These are phyloP conservation scores for Coniochaeta hoffmannii DNA, from an alignment of 2,329 filamentous ascomycete species.

Conservation along the genomic window DNA sequence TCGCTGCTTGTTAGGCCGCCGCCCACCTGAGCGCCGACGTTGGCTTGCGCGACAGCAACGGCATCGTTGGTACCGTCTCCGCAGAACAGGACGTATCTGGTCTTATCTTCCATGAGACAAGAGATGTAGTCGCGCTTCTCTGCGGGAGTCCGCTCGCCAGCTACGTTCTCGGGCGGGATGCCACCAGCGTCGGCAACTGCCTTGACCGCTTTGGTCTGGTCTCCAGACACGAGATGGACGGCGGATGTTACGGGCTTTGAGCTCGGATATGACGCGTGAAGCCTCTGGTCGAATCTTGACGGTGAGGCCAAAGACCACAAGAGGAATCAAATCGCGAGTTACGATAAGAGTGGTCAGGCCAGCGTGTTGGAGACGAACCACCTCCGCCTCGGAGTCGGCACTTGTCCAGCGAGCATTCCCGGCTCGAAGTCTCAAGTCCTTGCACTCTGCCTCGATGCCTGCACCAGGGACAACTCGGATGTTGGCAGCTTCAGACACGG, in stretches of 20 bases:
- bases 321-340: conserved; percentile 24
- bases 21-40: conserved; percentile 61
- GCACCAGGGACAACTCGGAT: conserved; percentile 28
- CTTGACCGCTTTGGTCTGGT: conserved; percentile 41
- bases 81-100: conserved; percentile 52
- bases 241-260: conserved; percentile 31
- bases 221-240: conserved; percentile 44
- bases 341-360: conserved; percentile 42
- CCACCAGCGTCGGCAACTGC: conserved; percentile 28
- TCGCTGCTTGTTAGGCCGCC: conserved; percentile 28
- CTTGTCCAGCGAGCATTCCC: conserved; percentile 44
- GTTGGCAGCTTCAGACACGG: conserved; percentile 29
- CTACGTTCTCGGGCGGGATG: conserved; percentile 30
- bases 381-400: conserved; percentile 19
- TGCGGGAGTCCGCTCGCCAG: conserved; percentile 33
- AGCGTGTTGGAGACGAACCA: conserved; percentile 25
- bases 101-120: conserved; percentile 21
- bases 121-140: conserved; percentile 40
- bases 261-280: conserved; percentile 19
- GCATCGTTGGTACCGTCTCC: conserved; percentile 80
- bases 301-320: conserved; percentile 36
- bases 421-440: conserved; percentile 26
- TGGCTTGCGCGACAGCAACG: conserved; percentile 61
- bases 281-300: conserved; percentile 39
- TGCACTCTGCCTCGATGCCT: conserved; percentile 31